Evolutionary conservation across 164 flowering plant genomes (phyloP).

Genomic region (Nymphaea colorata): DNA sequence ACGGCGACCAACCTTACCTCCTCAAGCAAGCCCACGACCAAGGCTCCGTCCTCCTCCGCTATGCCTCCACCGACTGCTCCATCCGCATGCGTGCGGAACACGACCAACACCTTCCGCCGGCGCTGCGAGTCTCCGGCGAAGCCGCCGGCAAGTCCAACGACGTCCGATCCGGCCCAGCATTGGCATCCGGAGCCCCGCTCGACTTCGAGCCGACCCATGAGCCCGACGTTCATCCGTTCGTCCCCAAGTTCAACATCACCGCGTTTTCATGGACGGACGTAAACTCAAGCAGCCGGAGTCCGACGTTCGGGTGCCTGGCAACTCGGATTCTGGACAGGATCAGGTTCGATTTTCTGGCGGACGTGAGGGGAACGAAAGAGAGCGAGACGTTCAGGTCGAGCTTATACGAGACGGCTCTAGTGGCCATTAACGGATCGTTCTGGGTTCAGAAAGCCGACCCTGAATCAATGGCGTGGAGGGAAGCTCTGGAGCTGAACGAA

Average conservation of each 20-base stretch:
- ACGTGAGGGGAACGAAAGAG: not conserved
- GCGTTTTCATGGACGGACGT: not conserved
- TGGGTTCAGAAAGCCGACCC: not conserved
- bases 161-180: not conserved
- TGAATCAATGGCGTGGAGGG: not conserved
- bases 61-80: not conserved
- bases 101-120: not conserved
- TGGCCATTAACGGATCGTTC: not conserved
- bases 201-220: not conserved
- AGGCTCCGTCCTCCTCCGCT: not conserved
- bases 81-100: not conserved
- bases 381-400: not conserved
- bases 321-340: not conserved
- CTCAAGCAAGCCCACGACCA: not conserved
- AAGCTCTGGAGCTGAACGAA: not conserved
- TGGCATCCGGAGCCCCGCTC: not conserved
- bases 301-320: not conserved
- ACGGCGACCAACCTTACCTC: not conserved
- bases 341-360: not conserved
- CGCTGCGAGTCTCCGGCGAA: not conserved
- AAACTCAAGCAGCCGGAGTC: not conserved
- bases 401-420: not conserved
- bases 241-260: not conserved
- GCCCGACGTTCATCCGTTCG: not conserved
- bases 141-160: not conserved